Percentiles rank a stretch among this genome's conserved stretches.
Conservation (phyloP, 164 flowering plant genomes). For the Magnolia sinica region DNA sequence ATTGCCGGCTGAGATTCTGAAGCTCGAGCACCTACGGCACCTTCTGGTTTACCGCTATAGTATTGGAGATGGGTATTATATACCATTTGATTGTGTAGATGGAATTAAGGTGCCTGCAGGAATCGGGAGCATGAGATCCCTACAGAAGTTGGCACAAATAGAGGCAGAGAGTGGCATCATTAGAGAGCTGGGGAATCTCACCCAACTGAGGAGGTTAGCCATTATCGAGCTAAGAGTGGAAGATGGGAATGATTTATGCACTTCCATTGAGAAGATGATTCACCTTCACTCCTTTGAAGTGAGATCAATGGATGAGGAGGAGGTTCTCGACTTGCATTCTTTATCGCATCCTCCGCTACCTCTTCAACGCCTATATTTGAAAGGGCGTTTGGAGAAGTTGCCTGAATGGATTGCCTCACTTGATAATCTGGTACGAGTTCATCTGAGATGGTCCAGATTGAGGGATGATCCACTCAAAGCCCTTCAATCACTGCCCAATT, state of each 20-base stretch:
- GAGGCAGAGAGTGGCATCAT: slow-evolving; percentile 4
- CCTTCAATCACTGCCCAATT: slow-evolving; percentile 2
- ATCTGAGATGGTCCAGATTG: slow-evolving; percentile 7
- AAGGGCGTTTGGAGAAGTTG: slow-evolving; percentile 1
- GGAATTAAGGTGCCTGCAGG: slow-evolving; percentile 3
- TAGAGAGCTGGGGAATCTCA: slow-evolving; percentile 8
- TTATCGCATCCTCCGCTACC: background rate
- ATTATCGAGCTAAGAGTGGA: background rate
- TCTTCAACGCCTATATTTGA: slow-evolving; percentile 2
- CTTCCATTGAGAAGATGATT: slow-evolving; percentile 6
- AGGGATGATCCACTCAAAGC: slow-evolving; percentile 3
- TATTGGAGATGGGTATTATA: too few relatives aligned
- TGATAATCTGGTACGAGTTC: background rate
- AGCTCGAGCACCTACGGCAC: slow-evolving; percentile 8
- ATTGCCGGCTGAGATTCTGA: slow-evolving; percentile 8
- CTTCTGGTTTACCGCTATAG: slow-evolving; percentile 6
- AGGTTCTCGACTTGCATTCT: slow-evolving; percentile 2
- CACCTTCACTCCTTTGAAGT: background rate
- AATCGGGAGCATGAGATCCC: slow-evolving; percentile 1
- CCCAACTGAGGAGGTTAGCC: slow-evolving; percentile 7
- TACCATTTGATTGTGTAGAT: too few relatives aligned
- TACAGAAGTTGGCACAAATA: slow-evolving; percentile 10
- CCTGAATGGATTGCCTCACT: background rate
- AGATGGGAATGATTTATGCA: slow-evolving; percentile 6
- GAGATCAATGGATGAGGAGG: background rate